Conservation (phyloP, 768 basidiomycete species). For the Mycena polygramma region DNA sequence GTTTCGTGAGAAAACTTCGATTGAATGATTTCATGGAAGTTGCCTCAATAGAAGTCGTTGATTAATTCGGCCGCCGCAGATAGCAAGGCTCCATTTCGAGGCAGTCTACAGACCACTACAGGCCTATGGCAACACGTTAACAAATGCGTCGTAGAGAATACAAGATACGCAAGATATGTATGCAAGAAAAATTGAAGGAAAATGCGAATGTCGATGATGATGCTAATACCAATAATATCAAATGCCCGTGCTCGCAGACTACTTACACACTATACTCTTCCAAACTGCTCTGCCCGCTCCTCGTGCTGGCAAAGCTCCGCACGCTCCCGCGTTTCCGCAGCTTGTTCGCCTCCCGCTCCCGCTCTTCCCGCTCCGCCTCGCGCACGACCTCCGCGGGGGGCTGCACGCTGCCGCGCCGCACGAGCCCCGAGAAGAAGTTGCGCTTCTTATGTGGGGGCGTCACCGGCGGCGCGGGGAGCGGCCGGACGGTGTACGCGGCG, state of each 20-base stretch:
- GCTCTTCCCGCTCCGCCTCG: conserved; percentile 9
- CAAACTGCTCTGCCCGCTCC: conserved; percentile 2
- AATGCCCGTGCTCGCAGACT: neutral
- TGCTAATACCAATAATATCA: no score
- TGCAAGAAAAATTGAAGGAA: conserved; percentile 1
- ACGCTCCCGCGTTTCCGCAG: conserved; percentile 25
- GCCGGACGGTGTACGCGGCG: conserved; percentile 5
- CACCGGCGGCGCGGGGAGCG: conserved; percentile 11
- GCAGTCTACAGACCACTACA: no score
- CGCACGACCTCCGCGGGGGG: neutral
- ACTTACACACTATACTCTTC: neutral
- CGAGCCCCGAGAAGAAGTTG: conserved; percentile 27
- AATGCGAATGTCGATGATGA: neutral
- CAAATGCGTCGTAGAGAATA: neutral
- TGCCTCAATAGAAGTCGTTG: no score
- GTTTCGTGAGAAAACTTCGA: no score
- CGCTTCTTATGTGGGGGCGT: conserved; percentile 13
- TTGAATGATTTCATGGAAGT: no score
- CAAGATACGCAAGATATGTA: conserved; percentile 23
- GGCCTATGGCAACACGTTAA: no score
- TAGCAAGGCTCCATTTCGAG: no score
- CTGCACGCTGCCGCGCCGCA: conserved; percentile 14
- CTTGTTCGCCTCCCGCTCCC: conserved; percentile 8
- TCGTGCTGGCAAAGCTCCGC: conserved; percentile 3
- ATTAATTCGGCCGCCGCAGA: no score